Evolutionary conservation across 331 rosid genomes (phyloP).

Genomic region (Malus hybrid): DNA sequence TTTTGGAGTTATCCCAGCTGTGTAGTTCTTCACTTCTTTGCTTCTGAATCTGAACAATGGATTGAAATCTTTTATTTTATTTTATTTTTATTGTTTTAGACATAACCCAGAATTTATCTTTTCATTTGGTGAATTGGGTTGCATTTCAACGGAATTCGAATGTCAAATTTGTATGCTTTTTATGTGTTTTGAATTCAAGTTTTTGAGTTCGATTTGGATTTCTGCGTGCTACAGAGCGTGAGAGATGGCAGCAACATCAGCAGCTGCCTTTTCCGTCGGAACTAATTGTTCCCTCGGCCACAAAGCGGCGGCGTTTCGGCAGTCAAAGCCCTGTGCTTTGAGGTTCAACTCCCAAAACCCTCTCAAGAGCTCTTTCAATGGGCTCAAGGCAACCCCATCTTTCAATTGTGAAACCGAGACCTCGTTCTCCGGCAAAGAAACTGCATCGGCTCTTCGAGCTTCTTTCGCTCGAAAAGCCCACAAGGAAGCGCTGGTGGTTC

Average conservation of each 20-base stretch:
- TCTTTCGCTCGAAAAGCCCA: slow-evolving; percentile 49
- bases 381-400: slow-evolving; percentile 19
- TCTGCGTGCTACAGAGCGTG: slow-evolving; percentile 21
- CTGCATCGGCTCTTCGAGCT: slow-evolving; percentile 36
- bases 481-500: slow-evolving; percentile 28
- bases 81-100: not conserved
- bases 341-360: too few relatives aligned
- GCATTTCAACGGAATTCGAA: not conserved
- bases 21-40: not conserved
- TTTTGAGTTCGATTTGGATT: not conserved
- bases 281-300: slow-evolving; percentile 33
- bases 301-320: slow-evolving; percentile 41
- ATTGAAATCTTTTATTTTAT: not conserved
- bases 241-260: slow-evolving; percentile 65
- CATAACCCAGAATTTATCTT: not conserved
- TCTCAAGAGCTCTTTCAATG: too few relatives aligned
- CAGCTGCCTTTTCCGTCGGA: slow-evolving; percentile 55
- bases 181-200: not conserved
- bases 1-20: not conserved
- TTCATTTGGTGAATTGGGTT: not conserved
- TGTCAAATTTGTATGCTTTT: not conserved
- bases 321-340: not conserved
- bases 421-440: slow-evolving; percentile 56
- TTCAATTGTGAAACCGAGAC: slow-evolving; percentile 37
- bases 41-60: not conserved